Conservation (phyloP, 495 filamentous ascomycete species). For the Niebla homalea region DNA sequence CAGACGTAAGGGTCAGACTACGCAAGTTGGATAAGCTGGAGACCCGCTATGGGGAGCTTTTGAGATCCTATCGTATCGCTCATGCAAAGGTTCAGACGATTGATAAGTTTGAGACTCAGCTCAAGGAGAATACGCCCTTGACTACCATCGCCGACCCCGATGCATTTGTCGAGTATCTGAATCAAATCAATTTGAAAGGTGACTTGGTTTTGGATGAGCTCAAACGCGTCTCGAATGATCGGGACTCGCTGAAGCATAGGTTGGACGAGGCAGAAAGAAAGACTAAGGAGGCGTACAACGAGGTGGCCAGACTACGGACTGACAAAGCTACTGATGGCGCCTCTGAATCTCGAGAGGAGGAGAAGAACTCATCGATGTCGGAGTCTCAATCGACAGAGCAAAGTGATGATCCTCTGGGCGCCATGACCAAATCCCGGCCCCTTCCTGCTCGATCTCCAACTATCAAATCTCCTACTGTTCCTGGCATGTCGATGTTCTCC, state of each 20-base stretch:
- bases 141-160: slow-evolving; percentile 76
- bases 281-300: slow-evolving; percentile 41
- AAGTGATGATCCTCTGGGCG: slow-evolving; percentile 9
- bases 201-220: slow-evolving; percentile 89
- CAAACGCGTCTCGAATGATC: slow-evolving; percentile 72
- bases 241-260: slow-evolving; percentile 67
- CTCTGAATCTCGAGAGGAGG: slow-evolving; percentile 10
- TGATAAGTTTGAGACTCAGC: slow-evolving; percentile 80
- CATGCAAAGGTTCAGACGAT: slow-evolving; percentile 74
- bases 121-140: slow-evolving; percentile 83
- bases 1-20: slow-evolving; percentile 48
- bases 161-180: slow-evolving; percentile 86
- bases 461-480: slow-evolving; percentile 12
- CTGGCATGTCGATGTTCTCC: slow-evolving; percentile 29
- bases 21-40: slow-evolving; percentile 79
- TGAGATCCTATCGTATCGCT: slow-evolving; percentile 81
- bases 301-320: slow-evolving; percentile 36
- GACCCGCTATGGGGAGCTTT: slow-evolving; percentile 69
- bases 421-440: slow-evolving; percentile 16
- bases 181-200: slow-evolving; percentile 67
- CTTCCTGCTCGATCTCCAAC: slow-evolving; percentile 2
- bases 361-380: slow-evolving; percentile 16
- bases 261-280: slow-evolving; percentile 55
- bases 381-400: neutral
- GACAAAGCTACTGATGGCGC: slow-evolving; percentile 15